Evolutionary conservation across 306 rosid genomes (phyloP), one percentile per base, ranked within the genome.

Genomic region (Castanea mollissima): DNA sequence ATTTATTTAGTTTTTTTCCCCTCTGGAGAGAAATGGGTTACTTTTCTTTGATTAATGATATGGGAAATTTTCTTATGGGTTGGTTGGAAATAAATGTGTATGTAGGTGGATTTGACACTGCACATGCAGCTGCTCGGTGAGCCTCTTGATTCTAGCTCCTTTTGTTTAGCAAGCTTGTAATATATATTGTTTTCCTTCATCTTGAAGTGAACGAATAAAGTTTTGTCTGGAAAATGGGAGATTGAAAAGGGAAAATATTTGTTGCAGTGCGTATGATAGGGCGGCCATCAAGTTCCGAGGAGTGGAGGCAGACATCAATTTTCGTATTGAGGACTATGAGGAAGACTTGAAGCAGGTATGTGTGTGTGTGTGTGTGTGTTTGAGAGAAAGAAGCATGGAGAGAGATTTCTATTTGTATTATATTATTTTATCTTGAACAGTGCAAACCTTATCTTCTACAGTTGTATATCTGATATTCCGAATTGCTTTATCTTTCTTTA

Each of bases 81-180:
- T 83, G 79, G 74, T 82, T 74, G 82, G 82, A 76, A 78, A 79
- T 79, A 79, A 74, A 79, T 83, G 76, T 83, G 52, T 55, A 83
- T 86, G 83, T 75, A 96, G 99, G 99, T 88, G 99, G 99, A 86
- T 96, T 96, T 88, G 99, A 96, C 91, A 96, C 99, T 13, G 99
- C 99, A 79, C 99, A 96, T 93, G 99, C 99, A 76, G 99, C 99
- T 91, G 99, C 99, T 64, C 99, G 99, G 99, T 96, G 86, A 90
- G 90, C 71, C 76, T 78, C 72, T 19, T 5, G 51, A 16, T 64
- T 77, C 55, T 78, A 19, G 73, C 74, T 56, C 19, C 68, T 58
- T 59, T 81, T 75, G 9, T 82, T 77, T 83, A 71, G 51, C 72
- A 55, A 71, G 74, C 78, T 34, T 16, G 64, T 81, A 75, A 73